Base-by-base conservation (phyloP, 2,329 filamentous ascomycete species). In the Colletotrichum liriopes region DNA sequence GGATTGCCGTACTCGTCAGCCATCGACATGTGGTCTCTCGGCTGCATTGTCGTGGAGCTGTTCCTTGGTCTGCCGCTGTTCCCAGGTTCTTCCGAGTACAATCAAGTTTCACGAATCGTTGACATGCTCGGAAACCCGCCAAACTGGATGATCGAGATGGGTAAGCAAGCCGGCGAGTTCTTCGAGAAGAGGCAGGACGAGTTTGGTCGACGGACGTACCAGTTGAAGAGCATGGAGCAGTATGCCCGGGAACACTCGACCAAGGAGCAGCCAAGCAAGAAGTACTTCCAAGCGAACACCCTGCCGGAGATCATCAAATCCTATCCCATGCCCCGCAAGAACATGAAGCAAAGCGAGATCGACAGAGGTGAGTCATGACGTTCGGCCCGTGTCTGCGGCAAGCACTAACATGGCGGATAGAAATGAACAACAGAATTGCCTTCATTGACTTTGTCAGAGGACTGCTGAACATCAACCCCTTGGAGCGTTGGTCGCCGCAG, bases 21-120 rank as follows among this genome's bases (percentile, higher is more conserved):
- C 54, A 99, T 99, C 79, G 96, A 99, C 80, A 99, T 99, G 96
- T 99, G 96, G 96, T 99, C 96, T 5, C 86, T 99, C 55, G 96
- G 96, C 65, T 99, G 96, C 83, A 99, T 99, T 76, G 96, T 99
- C 20, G 96, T 99, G 32, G 96, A 99, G 82, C 88, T 99, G 23
- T 99, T 99, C 86, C 88, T 99, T 1, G 96, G 96, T 56, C 87
- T 99, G 61, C 96, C 96, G 1, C 84, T 99, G 2, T 99, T 99
- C 82, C 96, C 96, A 9, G 96, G 96, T 37, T 98, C 96, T 0
- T 99, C 96, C 2, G 96, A 99, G 82, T 99, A 99, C 83, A 99
- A 99, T 78, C 96, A 99, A 82, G 95, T 99, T 23, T 96, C 96
- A 37, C 90, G 96, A 65, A 99, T 99, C 75, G 95, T 96, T 29